Evolutionary conservation across 768 basidiomycete species (phyloP), one percentile per base, ranked within the genome.

Genomic region (Rhodotorula sphaerocarpa): DNA sequence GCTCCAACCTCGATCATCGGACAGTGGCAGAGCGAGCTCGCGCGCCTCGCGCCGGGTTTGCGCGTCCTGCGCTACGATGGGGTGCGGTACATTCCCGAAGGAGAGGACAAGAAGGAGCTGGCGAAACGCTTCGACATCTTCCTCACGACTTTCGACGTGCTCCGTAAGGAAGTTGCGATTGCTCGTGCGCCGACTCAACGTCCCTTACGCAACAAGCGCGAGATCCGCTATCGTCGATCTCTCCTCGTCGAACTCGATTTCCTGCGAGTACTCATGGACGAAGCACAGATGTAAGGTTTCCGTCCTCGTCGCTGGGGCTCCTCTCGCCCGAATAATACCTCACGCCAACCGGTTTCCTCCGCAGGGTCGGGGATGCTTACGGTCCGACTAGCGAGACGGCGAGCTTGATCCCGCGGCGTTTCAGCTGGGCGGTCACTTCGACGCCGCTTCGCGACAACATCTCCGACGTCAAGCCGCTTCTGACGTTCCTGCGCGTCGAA

Each of bases 1-100:
- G 74, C 74, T 25, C 78, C 78, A 4, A 66, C 72, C 0, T 70
- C 75, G 0, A 72, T 79, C 41, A 66, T 77, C 31, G 71, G 63
- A 18, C 77, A 78, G 59, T 79, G 78, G 78, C 45, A 70, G 21
- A 55, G 71, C 10, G 78, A 79, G 63, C 73, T 78, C 14, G 59
- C 65, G 27, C 63, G 66, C 33, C 77, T 78, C 53, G 74, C 76
- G 9, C 77, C 77, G 0, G 44, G 50, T 0, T 52, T 78, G 1
- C 66, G 73, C 21, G 73, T 77, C 25, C 73, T 76, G 28, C 74
- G 76, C 6, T 79, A 79, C 65, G 71, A 75, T 53, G 59, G 48
- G 27, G 50, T 61, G 55, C n/a, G n/a, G n/a, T n/a, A 65, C 59
- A 21, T 5, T 7, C 3, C 41, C 65, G 50, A 60, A 59, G 20